These are phyloP conservation scores for Scutellaria galericulata DNA, from an alignment of 257 asterid species.

Conservation along the genomic window DNA sequence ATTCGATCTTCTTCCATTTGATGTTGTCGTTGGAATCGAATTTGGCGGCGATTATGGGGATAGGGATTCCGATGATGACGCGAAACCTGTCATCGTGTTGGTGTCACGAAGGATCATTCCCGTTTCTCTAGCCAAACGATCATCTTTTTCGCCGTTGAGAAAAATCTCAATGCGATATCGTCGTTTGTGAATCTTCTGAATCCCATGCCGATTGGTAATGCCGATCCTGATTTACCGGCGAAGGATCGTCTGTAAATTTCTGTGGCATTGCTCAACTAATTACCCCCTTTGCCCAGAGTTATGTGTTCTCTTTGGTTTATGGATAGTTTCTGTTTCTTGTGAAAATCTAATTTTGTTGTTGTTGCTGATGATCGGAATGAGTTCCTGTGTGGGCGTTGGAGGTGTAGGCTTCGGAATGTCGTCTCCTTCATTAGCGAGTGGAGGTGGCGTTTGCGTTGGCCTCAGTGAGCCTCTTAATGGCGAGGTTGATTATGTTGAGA, in stretches of 20 bases:
- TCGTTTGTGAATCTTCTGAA: constrained; percentile 29
- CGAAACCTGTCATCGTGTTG: constrained; percentile 28
- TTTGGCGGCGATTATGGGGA: constrained; percentile 30
- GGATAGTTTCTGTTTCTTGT: constrained; percentile 29
- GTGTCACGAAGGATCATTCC: constrained; percentile 15
- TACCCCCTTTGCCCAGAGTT: neutral
- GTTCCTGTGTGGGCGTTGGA: constrained; percentile 41
- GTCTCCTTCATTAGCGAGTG: constrained; percentile 32
- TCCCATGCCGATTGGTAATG: constrained; percentile 47
- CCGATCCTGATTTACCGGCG: constrained; percentile 42
- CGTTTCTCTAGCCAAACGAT: neutral
- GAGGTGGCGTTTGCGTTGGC: constrained; percentile 30
- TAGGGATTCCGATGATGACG: constrained; percentile 32
- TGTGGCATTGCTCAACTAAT: constrained; percentile 35
- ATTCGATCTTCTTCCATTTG: neutral
- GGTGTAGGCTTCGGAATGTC: constrained; percentile 38
- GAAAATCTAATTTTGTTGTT: constrained; percentile 27
- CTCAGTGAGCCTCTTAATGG: constrained; percentile 19
- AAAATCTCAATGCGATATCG: neutral
- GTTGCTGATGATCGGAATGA: constrained; percentile 45
- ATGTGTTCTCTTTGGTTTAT: constrained; percentile 27
- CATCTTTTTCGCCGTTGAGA: neutral
- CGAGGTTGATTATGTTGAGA: constrained; percentile 62
- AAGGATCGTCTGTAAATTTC: constrained; percentile 45
- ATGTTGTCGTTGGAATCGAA: neutral